Conservation (phyloP, 345 rosid genomes). For the Sisymbrium altissimum region DNA sequence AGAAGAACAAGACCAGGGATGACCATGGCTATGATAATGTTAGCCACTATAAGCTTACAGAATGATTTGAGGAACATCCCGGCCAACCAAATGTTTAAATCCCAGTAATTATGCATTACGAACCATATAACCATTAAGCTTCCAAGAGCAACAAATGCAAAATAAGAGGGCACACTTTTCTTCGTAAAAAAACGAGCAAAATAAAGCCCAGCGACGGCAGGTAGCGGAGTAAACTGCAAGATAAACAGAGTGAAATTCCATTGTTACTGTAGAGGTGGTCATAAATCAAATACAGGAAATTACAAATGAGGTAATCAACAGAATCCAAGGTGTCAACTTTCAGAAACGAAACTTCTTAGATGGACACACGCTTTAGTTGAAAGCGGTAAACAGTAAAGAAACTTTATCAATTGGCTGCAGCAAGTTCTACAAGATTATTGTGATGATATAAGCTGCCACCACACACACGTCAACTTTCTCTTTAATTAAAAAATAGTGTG, state of each 20-base stretch:
- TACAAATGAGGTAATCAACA: background rate
- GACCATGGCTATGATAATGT: constrained; percentile 76
- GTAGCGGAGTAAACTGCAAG: constrained; percentile 85
- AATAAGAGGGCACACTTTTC: constrained; percentile 87
- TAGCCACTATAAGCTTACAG: constrained; percentile 83
- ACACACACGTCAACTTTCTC: background rate
- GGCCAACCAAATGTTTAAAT: constrained; percentile 94
- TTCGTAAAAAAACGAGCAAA: constrained; percentile 90
- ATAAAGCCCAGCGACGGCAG: constrained; percentile 87
- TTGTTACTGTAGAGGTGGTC: constrained; percentile 5
- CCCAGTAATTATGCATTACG: constrained; percentile 95
- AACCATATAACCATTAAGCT: constrained; percentile 94
- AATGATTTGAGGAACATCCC: constrained; percentile 95
- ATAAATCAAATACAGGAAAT: background rate
- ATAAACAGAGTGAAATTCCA: background rate
- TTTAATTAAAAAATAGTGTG: background rate
- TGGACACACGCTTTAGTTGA: background rate
- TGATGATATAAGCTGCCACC: constrained; percentile 10
- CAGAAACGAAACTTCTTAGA: background rate
- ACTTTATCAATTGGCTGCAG: constrained; percentile 2
- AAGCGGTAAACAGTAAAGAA: background rate
- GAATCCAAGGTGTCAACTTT: constrained; percentile 3
- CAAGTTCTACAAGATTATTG: constrained; percentile 11
- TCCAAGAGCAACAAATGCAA: constrained; percentile 86
- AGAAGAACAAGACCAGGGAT: constrained; percentile 96